phyloP scores from a whole-genome alignment of 2,329 filamentous ascomycete genomes.

The Calonectria honghensis region DNA sequence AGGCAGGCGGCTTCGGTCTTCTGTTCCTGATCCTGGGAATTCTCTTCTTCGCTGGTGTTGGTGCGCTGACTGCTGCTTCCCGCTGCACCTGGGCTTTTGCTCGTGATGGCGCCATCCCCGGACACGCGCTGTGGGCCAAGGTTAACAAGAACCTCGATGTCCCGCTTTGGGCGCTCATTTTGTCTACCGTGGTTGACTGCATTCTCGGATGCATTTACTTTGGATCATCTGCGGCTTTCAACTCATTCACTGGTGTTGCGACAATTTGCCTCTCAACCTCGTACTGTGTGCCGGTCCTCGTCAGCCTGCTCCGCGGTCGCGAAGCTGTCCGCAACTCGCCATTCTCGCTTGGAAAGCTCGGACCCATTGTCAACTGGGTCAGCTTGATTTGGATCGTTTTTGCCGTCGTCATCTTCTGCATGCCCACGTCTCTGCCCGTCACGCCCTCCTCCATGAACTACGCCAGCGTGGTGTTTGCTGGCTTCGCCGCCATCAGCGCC shows the following conservation, averaged over 20 bases:
- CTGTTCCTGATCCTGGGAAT: slow-evolving; percentile 85
- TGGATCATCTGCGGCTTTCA: slow-evolving; percentile 84
- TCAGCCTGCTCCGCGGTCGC: slow-evolving; percentile 80
- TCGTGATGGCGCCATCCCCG: slow-evolving; percentile 83
- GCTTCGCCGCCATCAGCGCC: slow-evolving; percentile 75
- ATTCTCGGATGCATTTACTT: slow-evolving; percentile 86
- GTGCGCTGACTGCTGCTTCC: slow-evolving; percentile 82
- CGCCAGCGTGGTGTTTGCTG: slow-evolving; percentile 78
- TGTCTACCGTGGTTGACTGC: slow-evolving; percentile 81
- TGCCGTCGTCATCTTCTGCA: slow-evolving; percentile 84
- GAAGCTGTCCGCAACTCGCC: slow-evolving; percentile 77
- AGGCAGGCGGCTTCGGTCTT: slow-evolving; percentile 82
- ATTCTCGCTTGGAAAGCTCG: slow-evolving; percentile 81
- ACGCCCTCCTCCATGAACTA: slow-evolving; percentile 77
- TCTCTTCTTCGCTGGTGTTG: slow-evolving; percentile 83
- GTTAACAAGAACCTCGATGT: slow-evolving; percentile 81
- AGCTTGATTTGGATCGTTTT: slow-evolving; percentile 82
- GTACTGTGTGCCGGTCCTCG: slow-evolving; percentile 84
- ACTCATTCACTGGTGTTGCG: slow-evolving; percentile 85
- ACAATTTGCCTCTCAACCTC: slow-evolving; percentile 85
- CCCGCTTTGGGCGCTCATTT: slow-evolving; percentile 79
- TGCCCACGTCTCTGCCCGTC: slow-evolving; percentile 79
- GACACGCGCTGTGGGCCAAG: slow-evolving; percentile 77
- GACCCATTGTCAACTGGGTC: slow-evolving; percentile 79
- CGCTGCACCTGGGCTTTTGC: slow-evolving; percentile 86